Conservation (phyloP, 148 eudicot species). For the Amaranthus palmeri region DNA sequence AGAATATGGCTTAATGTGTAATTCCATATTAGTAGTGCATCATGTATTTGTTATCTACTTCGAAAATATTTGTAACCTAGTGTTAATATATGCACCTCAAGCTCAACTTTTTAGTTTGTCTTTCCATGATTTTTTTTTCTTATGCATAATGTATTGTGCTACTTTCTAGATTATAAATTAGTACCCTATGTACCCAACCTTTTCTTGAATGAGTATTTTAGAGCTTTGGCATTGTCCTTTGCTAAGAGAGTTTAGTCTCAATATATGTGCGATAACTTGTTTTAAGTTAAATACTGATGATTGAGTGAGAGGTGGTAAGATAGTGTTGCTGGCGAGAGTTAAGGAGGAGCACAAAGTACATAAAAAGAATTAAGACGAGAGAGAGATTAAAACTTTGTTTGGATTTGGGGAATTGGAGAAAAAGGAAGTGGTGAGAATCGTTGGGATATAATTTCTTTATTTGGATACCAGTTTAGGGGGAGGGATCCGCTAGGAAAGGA, state of each 20-base stretch:
- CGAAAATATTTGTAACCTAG: not conserved
- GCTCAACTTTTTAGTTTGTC: not conserved
- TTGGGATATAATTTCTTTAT: too few relatives aligned
- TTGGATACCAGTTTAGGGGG: not conserved
- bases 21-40: not conserved
- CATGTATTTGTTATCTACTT: not conserved
- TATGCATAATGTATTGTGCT: not conserved
- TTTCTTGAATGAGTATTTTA: not conserved
- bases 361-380: too few relatives aligned
- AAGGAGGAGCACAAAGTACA: too few relatives aligned
- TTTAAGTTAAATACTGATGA: too few relatives aligned
- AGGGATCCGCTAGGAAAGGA: not conserved
- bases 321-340: too few relatives aligned
- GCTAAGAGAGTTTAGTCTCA: too few relatives aligned
- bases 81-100: not conserved
- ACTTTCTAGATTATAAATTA: not conserved
- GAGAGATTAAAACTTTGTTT: too few relatives aligned
- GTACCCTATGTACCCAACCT: not conserved
- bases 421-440: too few relatives aligned
- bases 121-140: not conserved
- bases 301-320: too few relatives aligned
- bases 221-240: too few relatives aligned
- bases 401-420: too few relatives aligned
- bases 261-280: not conserved
- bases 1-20: not conserved